Conservation (phyloP, 2,329 filamentous ascomycete genomes). For the Mariannaea elegans region DNA sequence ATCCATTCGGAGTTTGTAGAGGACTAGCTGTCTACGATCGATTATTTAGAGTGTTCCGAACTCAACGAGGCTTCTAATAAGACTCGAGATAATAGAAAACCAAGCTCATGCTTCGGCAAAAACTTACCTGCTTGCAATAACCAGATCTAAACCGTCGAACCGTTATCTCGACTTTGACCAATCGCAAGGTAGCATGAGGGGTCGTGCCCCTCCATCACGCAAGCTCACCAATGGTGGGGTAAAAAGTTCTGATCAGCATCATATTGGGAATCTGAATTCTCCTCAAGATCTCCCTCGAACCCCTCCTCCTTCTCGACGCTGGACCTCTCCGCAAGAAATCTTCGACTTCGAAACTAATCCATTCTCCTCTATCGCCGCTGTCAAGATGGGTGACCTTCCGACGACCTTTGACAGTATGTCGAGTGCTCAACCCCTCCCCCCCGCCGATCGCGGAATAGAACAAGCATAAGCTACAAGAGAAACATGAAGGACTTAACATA, state of each 20-base stretch:
- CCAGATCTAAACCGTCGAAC: not conserved
- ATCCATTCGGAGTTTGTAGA: not conserved
- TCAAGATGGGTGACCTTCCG: conserved; percentile 62
- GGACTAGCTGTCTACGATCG: not conserved
- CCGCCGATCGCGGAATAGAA: conserved; percentile 3
- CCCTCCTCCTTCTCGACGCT: conserved; percentile 1
- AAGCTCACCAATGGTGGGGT: conserved; percentile 39
- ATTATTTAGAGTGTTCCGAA: not conserved
- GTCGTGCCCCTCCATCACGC: conserved; percentile 41
- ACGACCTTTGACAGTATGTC: conserved; percentile 66
- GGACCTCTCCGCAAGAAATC: not conserved
- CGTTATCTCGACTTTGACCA: conserved; percentile 17
- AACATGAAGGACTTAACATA: conserved; percentile 20
- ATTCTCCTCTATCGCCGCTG: conserved; percentile 4
- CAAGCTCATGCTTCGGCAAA: too few relatives aligned
- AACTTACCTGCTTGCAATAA: too few relatives aligned
- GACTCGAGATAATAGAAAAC: too few relatives aligned
- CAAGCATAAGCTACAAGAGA: not conserved
- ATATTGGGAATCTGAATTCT: not conserved
- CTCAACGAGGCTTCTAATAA: not conserved
- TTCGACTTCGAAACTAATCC: not conserved
- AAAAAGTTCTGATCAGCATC: conserved; percentile 24
- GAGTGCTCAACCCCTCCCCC: not conserved
- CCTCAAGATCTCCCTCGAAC: conserved; percentile 1
- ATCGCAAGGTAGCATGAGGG: conserved; percentile 26